Conservation (phyloP, 768 basidiomycete genomes). For the Erythrobasidium yunnanense region DNA sequence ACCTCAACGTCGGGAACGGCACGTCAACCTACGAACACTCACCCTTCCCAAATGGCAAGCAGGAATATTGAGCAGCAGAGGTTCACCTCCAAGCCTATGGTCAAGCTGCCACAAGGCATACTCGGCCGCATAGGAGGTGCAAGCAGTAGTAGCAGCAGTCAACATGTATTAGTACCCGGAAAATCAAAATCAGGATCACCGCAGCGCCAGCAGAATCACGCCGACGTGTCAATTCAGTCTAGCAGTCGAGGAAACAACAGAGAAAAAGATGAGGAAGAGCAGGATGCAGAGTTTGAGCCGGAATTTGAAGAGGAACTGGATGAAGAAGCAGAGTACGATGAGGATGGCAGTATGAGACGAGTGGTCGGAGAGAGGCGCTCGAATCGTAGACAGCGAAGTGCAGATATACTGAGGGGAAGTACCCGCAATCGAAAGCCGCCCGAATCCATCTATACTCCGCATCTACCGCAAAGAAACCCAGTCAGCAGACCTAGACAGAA, state of each 20-base stretch:
- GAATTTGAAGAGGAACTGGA: constrained; percentile 18
- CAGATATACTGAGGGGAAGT: not conserved
- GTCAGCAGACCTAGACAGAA: not conserved
- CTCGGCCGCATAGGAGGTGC: too few species aligned
- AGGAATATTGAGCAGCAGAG: too few species aligned
- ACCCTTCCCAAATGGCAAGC: too few species aligned
- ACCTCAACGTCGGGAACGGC: too few species aligned
- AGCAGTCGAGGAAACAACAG: not conserved
- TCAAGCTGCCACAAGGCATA: too few species aligned
- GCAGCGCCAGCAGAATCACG: constrained; percentile 65
- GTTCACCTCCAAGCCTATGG: too few species aligned
- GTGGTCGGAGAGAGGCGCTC: not conserved
- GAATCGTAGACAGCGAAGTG: not conserved
- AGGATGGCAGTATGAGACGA: constrained; percentile 29
- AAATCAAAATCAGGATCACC: too few species aligned
- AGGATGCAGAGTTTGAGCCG: not conserved
- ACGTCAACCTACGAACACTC: too few species aligned
- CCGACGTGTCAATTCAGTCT: constrained; percentile 38
- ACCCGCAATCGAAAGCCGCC: not conserved
- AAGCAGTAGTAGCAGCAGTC: too few species aligned
- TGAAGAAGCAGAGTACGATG: constrained; percentile 38
- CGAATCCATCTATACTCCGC: not conserved
- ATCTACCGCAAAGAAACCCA: not conserved
- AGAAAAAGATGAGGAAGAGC: not conserved
- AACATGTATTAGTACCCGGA: too few species aligned